Evolutionary conservation across 345 rosid species (phyloP).

Genomic region (Pistacia vera): DNA sequence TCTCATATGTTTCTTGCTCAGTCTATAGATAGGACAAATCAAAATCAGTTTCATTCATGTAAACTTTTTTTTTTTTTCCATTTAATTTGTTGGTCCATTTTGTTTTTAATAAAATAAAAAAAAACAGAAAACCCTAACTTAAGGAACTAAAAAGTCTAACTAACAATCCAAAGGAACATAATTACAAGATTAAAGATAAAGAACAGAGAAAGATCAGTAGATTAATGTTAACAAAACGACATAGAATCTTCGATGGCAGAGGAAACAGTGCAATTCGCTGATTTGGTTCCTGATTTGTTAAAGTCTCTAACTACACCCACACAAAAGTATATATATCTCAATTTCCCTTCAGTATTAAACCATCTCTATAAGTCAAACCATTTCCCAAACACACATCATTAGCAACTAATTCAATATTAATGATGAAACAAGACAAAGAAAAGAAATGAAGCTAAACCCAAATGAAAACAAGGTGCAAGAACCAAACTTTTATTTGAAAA

Average conservation of each 20-base stretch:
- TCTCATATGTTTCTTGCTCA: constrained; percentile 95
- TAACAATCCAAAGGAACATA: not conserved
- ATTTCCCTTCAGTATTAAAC: not conserved
- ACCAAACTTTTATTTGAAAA: not conserved
- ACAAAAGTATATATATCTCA: constrained; percentile 32
- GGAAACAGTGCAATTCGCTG: constrained; percentile 67
- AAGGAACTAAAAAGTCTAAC: not conserved
- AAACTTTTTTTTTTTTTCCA: constrained; percentile 2
- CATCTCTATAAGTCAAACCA: constrained; percentile 11
- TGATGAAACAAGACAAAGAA: not conserved
- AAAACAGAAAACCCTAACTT: constrained; percentile 4
- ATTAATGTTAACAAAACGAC: constrained; percentile 71
- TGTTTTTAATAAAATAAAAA: not conserved
- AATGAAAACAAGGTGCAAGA: not conserved
- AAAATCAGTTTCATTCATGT: constrained; percentile 13
- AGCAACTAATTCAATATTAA: not conserved
- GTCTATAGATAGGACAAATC: constrained; percentile 52
- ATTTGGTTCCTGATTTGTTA: constrained; percentile 78
- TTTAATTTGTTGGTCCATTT: not conserved
- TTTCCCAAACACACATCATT: no score
- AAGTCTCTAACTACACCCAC: constrained; percentile 72
- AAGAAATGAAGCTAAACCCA: constrained; percentile 4
- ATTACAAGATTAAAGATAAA: not conserved
- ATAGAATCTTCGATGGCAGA: constrained; percentile 81
- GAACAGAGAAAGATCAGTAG: constrained; percentile 52